Conservation (phyloP, 768 basidiomycete species). For the Mycena kentingensis region DNA sequence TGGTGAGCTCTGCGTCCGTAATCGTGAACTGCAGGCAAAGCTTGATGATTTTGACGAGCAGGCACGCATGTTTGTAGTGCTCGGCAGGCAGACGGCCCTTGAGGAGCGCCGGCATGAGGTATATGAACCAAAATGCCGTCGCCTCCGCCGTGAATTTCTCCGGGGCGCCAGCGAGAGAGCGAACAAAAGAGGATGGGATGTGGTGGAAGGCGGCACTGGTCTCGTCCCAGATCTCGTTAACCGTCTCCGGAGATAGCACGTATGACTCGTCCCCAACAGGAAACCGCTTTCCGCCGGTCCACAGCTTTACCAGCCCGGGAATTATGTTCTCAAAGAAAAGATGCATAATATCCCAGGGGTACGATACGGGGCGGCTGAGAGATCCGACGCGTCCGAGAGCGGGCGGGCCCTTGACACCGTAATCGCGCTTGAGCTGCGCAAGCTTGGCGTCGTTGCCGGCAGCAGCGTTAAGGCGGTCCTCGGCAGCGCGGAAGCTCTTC, state of each 20-base stretch:
- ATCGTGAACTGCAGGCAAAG: conserved; percentile 36
- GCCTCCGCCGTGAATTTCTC: conserved; percentile 37
- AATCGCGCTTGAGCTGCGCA: conserved; percentile 24
- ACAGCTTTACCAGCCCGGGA: conserved; percentile 37
- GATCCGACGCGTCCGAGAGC: conserved; percentile 30
- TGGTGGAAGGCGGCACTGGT: conserved; percentile 26
- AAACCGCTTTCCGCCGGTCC: conserved; percentile 40
- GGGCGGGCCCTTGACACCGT: conserved; percentile 34
- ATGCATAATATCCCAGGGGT: conserved; percentile 52
- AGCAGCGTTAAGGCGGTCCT: conserved; percentile 27
- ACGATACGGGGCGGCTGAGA: conserved; percentile 30
- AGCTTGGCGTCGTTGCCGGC: conserved; percentile 12
- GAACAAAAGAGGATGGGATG: conserved; percentile 37
- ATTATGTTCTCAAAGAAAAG: conserved; percentile 45
- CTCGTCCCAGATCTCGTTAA: conserved; percentile 39
- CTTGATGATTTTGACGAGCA: conserved; percentile 38
- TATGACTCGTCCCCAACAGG: conserved; percentile 34
- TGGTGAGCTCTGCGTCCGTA: conserved; percentile 26
- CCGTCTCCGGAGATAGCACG: conserved; percentile 26
- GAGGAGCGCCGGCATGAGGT: conserved; percentile 41
- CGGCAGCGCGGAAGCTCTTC: conserved; percentile 28
- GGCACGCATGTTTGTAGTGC: conserved; percentile 41
- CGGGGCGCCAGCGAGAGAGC: conserved; percentile 29
- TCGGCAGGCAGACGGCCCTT: conserved; percentile 28
- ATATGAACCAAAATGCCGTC: conserved; percentile 41